phyloP scores from a whole-genome alignment of 2,329 filamentous ascomycete genomes.

The Onygenales sp. region DNA sequence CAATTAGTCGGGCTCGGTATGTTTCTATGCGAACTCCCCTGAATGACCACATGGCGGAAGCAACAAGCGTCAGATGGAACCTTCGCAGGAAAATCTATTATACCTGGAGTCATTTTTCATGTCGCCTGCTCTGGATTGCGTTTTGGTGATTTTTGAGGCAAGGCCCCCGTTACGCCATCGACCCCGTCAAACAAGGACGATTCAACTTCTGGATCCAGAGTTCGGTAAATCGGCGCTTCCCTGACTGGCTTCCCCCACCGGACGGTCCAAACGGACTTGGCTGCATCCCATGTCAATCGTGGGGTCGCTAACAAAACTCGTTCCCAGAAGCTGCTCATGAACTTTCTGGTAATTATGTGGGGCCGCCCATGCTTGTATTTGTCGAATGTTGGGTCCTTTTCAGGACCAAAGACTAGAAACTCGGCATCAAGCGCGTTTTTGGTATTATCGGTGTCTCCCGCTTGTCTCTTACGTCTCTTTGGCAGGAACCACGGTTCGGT shows the following conservation, averaged over 20 bases:
- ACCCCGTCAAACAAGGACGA: slow-evolving; percentile 10
- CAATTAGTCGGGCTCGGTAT: too few relatives aligned
- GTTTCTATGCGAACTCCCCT: too few relatives aligned
- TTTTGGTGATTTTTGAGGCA: not conserved
- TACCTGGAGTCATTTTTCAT: not conserved
- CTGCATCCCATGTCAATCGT: slow-evolving; percentile 16
- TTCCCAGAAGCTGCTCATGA: slow-evolving; percentile 30
- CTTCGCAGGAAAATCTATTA: too few relatives aligned
- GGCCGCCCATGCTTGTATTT: slow-evolving; percentile 27
- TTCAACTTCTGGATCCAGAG: slow-evolving; percentile 5
- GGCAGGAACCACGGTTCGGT: slow-evolving; percentile 21
- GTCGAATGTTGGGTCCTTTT: slow-evolving; percentile 26
- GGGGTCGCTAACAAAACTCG: slow-evolving; percentile 26
- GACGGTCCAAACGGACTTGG: slow-evolving; percentile 17
- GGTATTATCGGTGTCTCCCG: not conserved
- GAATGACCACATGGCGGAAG: too few relatives aligned
- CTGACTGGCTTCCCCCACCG: slow-evolving; percentile 18
- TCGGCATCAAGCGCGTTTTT: slow-evolving; percentile 14
- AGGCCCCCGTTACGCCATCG: slow-evolving; percentile 6
- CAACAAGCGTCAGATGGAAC: too few relatives aligned
- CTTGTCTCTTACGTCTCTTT: slow-evolving; percentile 16
- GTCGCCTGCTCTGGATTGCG: too few relatives aligned
- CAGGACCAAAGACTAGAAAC: slow-evolving; percentile 27
- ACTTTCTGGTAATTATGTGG: slow-evolving; percentile 28
- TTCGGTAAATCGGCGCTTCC: slow-evolving; percentile 4